Percentiles rank a stretch among this genome's conserved stretches.
These are phyloP conservation scores for Leptosphaerulina australis DNA, from an alignment of 2,329 filamentous ascomycete species.

Conservation along the genomic window DNA sequence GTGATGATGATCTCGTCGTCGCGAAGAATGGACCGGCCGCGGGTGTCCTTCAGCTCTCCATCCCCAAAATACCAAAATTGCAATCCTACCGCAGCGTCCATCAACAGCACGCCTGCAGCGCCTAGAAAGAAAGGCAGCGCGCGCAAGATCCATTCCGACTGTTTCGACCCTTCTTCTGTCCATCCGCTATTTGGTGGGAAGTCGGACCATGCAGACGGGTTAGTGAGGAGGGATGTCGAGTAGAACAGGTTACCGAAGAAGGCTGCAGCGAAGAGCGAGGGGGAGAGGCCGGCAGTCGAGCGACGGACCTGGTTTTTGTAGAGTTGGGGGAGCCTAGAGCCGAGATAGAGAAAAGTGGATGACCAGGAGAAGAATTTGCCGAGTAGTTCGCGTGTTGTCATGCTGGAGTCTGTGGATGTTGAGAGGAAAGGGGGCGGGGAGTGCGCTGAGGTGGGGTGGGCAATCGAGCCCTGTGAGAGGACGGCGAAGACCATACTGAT, in stretches of 20 bases:
- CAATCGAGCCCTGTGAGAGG: constrained; percentile 39
- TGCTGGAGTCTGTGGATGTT: constrained; percentile 25
- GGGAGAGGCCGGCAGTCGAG: constrained; percentile 68
- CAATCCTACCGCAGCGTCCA: constrained; percentile 67
- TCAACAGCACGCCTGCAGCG: constrained; percentile 66
- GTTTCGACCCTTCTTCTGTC: constrained; percentile 61
- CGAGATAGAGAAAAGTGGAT: constrained; percentile 50
- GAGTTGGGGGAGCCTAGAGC: constrained; percentile 61
- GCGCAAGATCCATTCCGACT: constrained; percentile 62
- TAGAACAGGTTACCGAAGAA: constrained; percentile 74
- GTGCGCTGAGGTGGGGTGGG: constrained; percentile 32
- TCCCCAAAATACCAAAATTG: constrained; percentile 68
- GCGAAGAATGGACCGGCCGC: constrained; percentile 33
- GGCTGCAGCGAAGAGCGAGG: constrained; percentile 68
- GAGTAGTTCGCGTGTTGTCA: constrained; percentile 22
- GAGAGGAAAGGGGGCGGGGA: constrained; percentile 21
- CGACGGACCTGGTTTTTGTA: constrained; percentile 68
- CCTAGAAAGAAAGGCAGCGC: constrained; percentile 70
- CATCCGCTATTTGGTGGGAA: constrained; percentile 63
- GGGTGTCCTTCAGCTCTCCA: constrained; percentile 21
- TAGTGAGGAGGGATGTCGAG: constrained; percentile 65
- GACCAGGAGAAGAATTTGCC: constrained; percentile 55
- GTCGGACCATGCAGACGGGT: constrained; percentile 67
- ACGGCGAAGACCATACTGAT: constrained; percentile 55
- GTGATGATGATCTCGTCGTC: constrained; percentile 55